Base-by-base conservation (phyloP, 1,284 basidiomycete species). In the Moesziomyces parantarcticus region DNA sequence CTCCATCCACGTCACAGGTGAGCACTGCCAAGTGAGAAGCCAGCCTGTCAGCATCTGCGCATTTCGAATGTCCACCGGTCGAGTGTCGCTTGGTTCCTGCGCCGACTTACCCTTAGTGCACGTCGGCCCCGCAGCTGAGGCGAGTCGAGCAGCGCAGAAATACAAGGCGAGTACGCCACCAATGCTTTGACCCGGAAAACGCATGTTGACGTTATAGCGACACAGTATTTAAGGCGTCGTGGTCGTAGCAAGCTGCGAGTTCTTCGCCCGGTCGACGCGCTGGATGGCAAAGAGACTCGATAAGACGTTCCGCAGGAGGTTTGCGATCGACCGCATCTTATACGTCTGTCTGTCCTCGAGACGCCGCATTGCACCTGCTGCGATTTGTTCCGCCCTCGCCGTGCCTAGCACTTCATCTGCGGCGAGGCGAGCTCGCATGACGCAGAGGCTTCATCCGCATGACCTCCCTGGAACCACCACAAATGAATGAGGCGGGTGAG, bases 1-100 rank as follows among this genome's bases (percentile, higher is more conserved):
- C 62, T 3, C 63, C 55, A 0, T 53, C 41, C 7, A 62, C 58
- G 9, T 41, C 40, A 56, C 68, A 72, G 23, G 61, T 45, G 14
- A 72, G 50, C 20, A 41, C 29, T 45, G 44, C 39, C 3, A 25
- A 5, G 22, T 9, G 3, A 13, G n/a, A 54, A 21, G 18, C 10
- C 26, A 6, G 16, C 16, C 14, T 39, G 36, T 39, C 36, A 39
- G 36, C 36, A 39, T 18, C 16, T 39, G 36, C 36, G 14, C 36
- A 39, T 3, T 18, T 4, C 16, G 18, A 16, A 32, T 32, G 29
- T 32, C 29, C 10, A 32, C 13, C 26, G 26, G 9, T 26, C 29
- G 29, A 11, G 11, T 32, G 29, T 32, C 10, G 10, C 10, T 32
- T 32, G 10, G 16, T 18, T 14, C 36, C 7, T 39, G 18, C 36